These are phyloP conservation scores for Zychaea mexicana DNA, from an alignment of 371 early-diverging fungal species.

Conservation along the genomic window DNA sequence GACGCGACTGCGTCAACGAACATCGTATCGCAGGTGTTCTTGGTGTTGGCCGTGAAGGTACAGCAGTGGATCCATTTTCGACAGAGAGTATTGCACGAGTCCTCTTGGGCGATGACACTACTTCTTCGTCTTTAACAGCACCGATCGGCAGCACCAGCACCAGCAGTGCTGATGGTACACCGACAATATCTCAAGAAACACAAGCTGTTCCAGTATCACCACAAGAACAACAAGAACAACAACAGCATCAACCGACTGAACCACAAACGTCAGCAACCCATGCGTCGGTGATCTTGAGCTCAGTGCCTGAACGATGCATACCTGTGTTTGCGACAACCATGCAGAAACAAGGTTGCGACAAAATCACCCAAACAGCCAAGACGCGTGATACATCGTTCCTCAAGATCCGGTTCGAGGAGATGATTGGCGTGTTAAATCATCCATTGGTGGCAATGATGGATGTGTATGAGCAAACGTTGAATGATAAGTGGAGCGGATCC, in stretches of 20 bases:
- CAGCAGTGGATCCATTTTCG: too few species aligned
- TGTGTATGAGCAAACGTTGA: conserved; percentile 6
- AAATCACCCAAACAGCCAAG: background rate
- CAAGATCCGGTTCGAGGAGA: background rate
- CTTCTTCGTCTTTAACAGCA: too few species aligned
- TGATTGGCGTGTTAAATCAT: background rate
- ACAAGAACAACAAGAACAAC: background rate
- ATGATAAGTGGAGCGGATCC: conserved; percentile 15
- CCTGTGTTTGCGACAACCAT: background rate
- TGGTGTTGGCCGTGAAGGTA: background rate
- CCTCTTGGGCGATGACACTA: too few species aligned
- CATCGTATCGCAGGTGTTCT: background rate
- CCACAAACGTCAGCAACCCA: background rate
- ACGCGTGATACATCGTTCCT: background rate
- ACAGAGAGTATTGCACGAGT: too few species aligned
- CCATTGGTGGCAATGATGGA: conserved; percentile 7
- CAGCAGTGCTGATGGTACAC: too few species aligned
- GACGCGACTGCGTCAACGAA: background rate
- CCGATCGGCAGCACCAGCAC: background rate
- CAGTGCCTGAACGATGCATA: background rate
- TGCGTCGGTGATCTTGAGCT: too few species aligned
- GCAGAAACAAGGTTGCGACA: background rate
- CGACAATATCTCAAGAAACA: background rate
- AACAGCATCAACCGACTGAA: background rate
- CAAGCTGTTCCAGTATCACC: too few species aligned